Percentiles rank a stretch among this genome's conserved stretches.
These are phyloP conservation scores for Starmerella floricola DNA, from an alignment of 805 yeast species.

Conservation along the genomic window DNA sequence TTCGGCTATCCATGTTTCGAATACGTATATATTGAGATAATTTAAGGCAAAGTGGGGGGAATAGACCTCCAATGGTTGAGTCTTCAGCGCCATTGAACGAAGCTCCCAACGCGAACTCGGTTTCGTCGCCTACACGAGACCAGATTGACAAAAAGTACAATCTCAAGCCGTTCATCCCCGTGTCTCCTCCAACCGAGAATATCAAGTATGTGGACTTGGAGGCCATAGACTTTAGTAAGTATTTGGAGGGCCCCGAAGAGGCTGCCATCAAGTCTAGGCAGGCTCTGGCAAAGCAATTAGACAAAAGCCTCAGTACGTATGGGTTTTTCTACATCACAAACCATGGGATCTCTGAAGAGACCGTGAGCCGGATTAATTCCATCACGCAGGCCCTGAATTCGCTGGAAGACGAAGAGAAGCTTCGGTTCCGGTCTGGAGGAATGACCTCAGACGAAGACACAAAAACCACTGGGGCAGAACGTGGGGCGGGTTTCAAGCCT, in stretches of 20 bases:
- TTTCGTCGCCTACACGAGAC: neutral
- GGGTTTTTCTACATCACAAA: conserved; percentile 37
- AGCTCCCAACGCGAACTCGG: conserved; percentile 3
- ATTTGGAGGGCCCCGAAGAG: conserved; percentile 28
- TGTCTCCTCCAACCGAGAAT: conserved; percentile 9
- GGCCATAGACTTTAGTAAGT: conserved; percentile 31
- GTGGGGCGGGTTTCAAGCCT: conserved; percentile 40
- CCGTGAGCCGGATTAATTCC: conserved; percentile 31
- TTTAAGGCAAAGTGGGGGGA: too few relatives aligned
- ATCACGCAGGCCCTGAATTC: conserved; percentile 35
- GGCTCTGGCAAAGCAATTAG: conserved; percentile 32
- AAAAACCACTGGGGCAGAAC: conserved; percentile 33
- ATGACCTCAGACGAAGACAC: conserved; percentile 27
- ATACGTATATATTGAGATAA: too few relatives aligned
- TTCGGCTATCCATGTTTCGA: too few relatives aligned
- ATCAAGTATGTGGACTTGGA: conserved; percentile 14
- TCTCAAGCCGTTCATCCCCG: conserved; percentile 10
- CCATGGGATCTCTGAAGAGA: conserved; percentile 32
- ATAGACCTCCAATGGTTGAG: neutral
- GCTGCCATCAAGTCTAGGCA: conserved; percentile 28
- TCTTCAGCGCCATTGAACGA: conserved; percentile 10
- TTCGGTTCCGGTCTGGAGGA: conserved; percentile 34
- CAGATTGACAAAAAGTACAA: conserved; percentile 6
- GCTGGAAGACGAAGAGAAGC: conserved; percentile 33
- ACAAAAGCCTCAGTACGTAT: conserved; percentile 32